These are phyloP conservation scores for Trypanosoma avium DNA, from an alignment of 208 protist species.

Conservation along the genomic window DNA sequence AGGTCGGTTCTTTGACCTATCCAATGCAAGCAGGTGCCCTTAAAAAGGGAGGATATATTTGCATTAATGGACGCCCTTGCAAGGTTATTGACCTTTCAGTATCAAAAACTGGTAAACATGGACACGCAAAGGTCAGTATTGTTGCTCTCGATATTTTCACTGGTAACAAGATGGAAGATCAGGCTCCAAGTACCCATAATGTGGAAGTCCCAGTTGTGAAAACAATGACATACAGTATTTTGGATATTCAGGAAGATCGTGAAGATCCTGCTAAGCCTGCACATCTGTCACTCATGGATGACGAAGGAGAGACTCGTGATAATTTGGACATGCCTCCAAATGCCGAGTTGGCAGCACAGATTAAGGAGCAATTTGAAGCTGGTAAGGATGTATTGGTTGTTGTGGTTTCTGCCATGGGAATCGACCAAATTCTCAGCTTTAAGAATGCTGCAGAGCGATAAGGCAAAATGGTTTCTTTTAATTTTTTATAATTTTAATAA, in stretches of 20 bases:
- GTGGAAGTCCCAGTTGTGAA: constrained; percentile 96
- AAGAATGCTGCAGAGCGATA: constrained; percentile 87
- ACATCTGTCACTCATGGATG: constrained; percentile 91
- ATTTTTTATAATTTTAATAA: constrained; percentile 13
- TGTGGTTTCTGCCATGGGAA: constrained; percentile 95
- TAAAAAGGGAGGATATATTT: constrained; percentile 90
- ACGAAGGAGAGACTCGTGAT: constrained; percentile 93
- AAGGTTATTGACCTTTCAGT: constrained; percentile 98
- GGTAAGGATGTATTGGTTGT: constrained; percentile 94
- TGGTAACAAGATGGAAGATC: constrained; percentile 97
- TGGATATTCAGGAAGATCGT: constrained; percentile 94
- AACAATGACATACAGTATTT: constrained; percentile 93
- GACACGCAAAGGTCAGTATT: constrained; percentile 98
- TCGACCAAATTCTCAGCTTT: constrained; percentile 92
- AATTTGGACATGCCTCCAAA: constrained; percentile 95
- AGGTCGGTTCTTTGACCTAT: constrained; percentile 84
- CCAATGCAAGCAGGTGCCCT: constrained; percentile 83
- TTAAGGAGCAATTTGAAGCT: constrained; percentile 91
- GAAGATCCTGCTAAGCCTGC: constrained; percentile 55
- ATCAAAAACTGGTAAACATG: constrained; percentile 99
- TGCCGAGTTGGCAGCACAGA: constrained; percentile 82
- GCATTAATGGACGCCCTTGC: constrained; percentile 93
- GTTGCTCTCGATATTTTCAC: constrained; percentile 98
- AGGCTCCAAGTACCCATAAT: constrained; percentile 97
- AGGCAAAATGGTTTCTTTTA: constrained; percentile 1